A percentile compares a stretch with the other conserved stretches of the same genome.
Evolutionary conservation across 108 stramenopile genomes (phyloP).

Genomic region (Fistulifera solaris): DNA sequence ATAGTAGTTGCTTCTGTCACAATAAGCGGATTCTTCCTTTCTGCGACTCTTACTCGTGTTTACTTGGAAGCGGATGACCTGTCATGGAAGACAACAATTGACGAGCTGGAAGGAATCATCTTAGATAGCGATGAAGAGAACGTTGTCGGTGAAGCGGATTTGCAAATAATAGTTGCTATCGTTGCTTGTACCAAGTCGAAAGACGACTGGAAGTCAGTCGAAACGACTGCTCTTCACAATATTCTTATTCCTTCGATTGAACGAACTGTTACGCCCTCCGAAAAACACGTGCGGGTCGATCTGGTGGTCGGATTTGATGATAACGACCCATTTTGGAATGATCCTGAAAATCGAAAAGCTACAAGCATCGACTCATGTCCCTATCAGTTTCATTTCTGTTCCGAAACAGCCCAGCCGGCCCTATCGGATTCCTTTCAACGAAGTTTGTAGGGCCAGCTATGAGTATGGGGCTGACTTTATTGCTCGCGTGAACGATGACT

Average conservation of each 20-base stretch:
- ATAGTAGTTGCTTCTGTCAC: no score
- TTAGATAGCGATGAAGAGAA: no score
- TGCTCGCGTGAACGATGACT: conserved; percentile 51
- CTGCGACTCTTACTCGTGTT: no score
- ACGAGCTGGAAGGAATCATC: no score
- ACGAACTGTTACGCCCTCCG: conserved; percentile 14
- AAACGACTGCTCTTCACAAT: conserved; percentile 2
- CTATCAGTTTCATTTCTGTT: conserved; percentile 21
- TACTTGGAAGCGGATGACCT: no score
- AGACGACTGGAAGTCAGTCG: conserved; percentile 5
- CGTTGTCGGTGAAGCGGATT: no score
- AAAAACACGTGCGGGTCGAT: conserved; percentile 19
- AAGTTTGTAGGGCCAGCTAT: conserved; percentile 30
- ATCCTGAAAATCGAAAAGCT: conserved; percentile 9
- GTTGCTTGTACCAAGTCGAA: no score
- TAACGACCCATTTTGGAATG: conserved; percentile 25
- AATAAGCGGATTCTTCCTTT: no score
- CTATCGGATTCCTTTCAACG: conserved; percentile 34
- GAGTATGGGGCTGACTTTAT: conserved; percentile 36
- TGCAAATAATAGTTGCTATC: no score
- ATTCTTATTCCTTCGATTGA: conserved; percentile 22
- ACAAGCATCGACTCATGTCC: conserved; percentile 7
- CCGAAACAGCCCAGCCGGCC: conserved; percentile 11
- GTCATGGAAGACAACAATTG: no score
- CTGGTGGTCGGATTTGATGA: conserved; percentile 26